These are phyloP conservation scores for Pholiota molesta DNA, from an alignment of 768 basidiomycete genomes.

Conservation along the genomic window DNA sequence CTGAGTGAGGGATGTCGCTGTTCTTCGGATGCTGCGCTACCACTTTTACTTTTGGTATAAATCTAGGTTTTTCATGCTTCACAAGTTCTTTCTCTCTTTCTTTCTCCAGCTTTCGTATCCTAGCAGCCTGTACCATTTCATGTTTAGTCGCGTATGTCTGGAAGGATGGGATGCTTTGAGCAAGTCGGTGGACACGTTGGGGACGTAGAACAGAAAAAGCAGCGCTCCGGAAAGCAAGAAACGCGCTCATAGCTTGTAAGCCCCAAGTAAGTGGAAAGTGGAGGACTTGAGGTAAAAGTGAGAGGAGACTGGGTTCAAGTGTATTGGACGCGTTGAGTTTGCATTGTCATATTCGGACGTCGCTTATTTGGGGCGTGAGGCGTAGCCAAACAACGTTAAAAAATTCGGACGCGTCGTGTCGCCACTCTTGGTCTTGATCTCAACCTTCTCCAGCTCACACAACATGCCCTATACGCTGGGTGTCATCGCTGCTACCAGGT, in stretches of 20 bases:
- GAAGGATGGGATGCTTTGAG: neutral
- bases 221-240: constrained; percentile 33
- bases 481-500: neutral
- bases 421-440: neutral
- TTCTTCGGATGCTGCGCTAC: constrained; percentile 22
- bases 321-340: too few species aligned
- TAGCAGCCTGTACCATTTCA: constrained; percentile 11
- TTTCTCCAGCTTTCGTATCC: neutral
- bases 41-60: neutral
- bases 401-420: constrained; percentile 4
- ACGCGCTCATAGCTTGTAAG: constrained; percentile 28
- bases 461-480: neutral
- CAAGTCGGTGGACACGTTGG: neutral
- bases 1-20: constrained; percentile 22
- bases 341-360: too few species aligned
- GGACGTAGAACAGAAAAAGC: constrained; percentile 24
- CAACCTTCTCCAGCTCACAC: neutral
- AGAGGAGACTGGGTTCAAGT: too few species aligned
- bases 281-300: too few species aligned
- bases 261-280: too few species aligned
- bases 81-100: neutral
- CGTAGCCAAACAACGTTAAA: constrained; percentile 6
- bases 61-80: neutral
- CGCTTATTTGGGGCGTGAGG: neutral
- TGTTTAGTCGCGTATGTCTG: constrained; percentile 3